Conservation (phyloP, 495 filamentous ascomycete species). For the Neurospora sp. region DNA sequence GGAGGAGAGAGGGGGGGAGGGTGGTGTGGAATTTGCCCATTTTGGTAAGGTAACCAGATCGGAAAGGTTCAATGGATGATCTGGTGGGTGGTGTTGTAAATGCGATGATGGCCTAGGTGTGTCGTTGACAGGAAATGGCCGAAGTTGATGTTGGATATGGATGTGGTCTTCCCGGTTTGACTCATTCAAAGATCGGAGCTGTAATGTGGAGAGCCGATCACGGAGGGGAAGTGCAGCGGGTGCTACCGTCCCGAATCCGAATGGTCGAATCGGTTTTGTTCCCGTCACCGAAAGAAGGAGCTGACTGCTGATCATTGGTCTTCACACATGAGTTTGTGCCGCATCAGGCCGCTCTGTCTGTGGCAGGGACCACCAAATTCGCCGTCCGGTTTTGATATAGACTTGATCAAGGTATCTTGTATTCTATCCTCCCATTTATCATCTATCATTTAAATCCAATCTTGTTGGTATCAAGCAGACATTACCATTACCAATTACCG, state of each 20-base stretch:
- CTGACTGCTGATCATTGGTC: neutral
- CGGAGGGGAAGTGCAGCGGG: neutral
- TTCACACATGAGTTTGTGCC: neutral
- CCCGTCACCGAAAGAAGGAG: neutral
- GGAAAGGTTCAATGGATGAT: no score
- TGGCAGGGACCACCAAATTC: no score
- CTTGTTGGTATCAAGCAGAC: neutral
- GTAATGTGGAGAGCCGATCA: neutral
- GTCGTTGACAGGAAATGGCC: no score
- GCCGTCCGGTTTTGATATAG: no score
- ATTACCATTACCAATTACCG: neutral
- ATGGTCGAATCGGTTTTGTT: neutral
- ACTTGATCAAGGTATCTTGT: neutral
- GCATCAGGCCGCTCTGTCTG: neutral
- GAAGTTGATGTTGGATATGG: no score
- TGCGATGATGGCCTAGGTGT: no score
- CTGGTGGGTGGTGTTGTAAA: no score
- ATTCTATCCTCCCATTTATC: neutral
- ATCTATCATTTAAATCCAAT: neutral
- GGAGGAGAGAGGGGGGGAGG: constrained; percentile 42
- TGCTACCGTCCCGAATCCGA: neutral
- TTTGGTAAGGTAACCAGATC: no score
- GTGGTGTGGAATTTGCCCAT: constrained; percentile 57
- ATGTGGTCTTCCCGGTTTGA: no score
- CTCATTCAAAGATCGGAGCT: no score